Percentiles rank a stretch among this genome's conserved stretches.
Evolutionary conservation across 1,139 yeast genomes (phyloP).

Genomic region (Hansenula lynferdii): DNA sequence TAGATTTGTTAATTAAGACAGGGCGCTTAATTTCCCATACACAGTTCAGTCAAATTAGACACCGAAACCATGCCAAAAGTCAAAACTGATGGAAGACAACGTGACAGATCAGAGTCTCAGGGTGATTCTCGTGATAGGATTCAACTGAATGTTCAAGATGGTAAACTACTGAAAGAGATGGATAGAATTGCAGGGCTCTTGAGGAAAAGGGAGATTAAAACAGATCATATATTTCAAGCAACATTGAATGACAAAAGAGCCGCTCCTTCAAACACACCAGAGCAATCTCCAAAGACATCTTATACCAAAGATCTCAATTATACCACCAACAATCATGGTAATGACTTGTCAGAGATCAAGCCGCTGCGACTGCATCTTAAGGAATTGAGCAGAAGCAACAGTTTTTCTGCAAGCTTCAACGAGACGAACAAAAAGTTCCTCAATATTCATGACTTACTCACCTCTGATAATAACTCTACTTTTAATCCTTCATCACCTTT

Average conservation of each 20-base stretch:
- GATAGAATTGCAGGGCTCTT: background rate
- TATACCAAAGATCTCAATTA: too few species aligned
- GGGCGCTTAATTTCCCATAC: background rate
- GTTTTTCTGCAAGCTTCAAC: background rate
- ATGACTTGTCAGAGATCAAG: too few species aligned
- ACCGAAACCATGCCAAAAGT: too few species aligned
- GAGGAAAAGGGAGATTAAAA: background rate
- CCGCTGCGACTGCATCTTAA: background rate
- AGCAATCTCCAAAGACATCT: slow-evolving; percentile 2
- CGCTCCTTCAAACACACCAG: slow-evolving; percentile 13
- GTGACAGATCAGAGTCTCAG: background rate
- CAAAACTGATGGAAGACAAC: background rate
- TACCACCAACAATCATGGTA: too few species aligned
- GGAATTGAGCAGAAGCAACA: too few species aligned
- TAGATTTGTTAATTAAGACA: too few species aligned
- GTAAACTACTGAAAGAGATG: background rate
- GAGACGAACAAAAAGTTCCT: background rate
- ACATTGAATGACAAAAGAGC: background rate
- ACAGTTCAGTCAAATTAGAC: too few species aligned
- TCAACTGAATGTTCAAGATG: background rate
- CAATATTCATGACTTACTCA: background rate
- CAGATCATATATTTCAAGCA: background rate
- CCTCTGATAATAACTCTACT: background rate
- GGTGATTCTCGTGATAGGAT: too few species aligned
- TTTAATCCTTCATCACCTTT: background rate